These are phyloP conservation scores for Cetraspora pellucida DNA, from an alignment of 192 early-diverging fungal genomes.

Conservation along the genomic window DNA sequence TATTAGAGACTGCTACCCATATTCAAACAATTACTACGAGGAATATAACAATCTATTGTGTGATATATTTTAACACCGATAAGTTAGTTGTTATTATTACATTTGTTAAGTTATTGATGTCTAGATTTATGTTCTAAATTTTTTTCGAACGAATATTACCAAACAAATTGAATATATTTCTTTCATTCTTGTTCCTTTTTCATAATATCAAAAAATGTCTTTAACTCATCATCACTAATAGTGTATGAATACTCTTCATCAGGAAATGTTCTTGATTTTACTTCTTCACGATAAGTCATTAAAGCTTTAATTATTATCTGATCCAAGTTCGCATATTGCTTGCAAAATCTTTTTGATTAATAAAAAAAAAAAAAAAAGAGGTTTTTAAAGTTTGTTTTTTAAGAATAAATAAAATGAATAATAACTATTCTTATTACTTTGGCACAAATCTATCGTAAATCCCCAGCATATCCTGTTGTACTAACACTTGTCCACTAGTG, in stretches of 20 bases:
- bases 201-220: constrained; percentile 46
- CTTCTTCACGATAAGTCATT: constrained; percentile 73
- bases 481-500: constrained; percentile 93
- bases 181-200: neutral
- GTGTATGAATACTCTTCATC: constrained; percentile 77
- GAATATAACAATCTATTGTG: too few relatives aligned
- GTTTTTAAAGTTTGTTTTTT: neutral
- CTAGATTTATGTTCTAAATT: too few relatives aligned
- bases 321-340: constrained; percentile 80
- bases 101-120: too few relatives aligned
- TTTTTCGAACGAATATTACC: too few relatives aligned
- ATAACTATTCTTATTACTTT: constrained; percentile 57
- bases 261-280: constrained; percentile 78
- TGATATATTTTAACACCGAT: too few relatives aligned
- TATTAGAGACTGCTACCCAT: too few relatives aligned
- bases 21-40: too few relatives aligned
- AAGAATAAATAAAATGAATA: neutral
- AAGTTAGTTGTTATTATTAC: too few relatives aligned
- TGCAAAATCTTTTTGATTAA: constrained; percentile 72
- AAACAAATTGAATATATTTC: too few relatives aligned
- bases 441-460: constrained; percentile 90
- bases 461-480: constrained; percentile 89
- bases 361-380: neutral
- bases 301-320: constrained; percentile 74
- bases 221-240: constrained; percentile 63